Base-by-base conservation (phyloP, 345 rosid species). In the Hibiscus mutabilis region DNA sequence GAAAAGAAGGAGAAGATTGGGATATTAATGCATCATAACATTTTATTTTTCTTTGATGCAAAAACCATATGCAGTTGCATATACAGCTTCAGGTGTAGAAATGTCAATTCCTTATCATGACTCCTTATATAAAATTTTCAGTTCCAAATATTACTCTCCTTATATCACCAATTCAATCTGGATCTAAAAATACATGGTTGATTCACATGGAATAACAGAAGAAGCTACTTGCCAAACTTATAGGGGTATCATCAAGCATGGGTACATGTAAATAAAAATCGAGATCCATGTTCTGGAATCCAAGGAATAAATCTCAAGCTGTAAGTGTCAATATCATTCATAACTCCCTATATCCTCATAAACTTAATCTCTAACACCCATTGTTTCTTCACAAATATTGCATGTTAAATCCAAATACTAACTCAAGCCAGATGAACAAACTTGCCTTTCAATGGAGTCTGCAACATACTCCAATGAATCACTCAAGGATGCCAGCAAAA, bases 391-490 rank as follows among this genome's bases (percentile, higher is more conserved):
- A 69, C 15, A 14, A 42, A 69, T 7, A 76, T 12, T 69, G 15
- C 31, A 55, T 3, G 46, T 10, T 46, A 60, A 15, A 25, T 60
- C 24, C 18, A 51, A 46, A 10, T 56, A 55, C 35, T 14, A 62
- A 71, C 66, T 72, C 47, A 31, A 27, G 60, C 35, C 14, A 59
- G 16, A 42, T 57, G 56, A 29, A 77, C 15, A 27, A 72, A 73
- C 89, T 86, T 83, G 84, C 99, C 98, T 91, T 84, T 92, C 92
- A 75, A 95, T 92, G 65, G 99, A 95, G 71, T 86, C 96, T n/a
- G 98, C 99, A 74, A 90, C 89, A 77, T 86, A 95, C 79, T 95
- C 98, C 79, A 90, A 86, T 13, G 99, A 95, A 89, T 95, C 98
- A 80, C 98, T 88, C 58, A 95, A 89, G 56, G 98, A 95, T 66